Base-by-base conservation (phyloP, 176 grass and related monocot genomes). In the Ensete ventricosum region DNA sequence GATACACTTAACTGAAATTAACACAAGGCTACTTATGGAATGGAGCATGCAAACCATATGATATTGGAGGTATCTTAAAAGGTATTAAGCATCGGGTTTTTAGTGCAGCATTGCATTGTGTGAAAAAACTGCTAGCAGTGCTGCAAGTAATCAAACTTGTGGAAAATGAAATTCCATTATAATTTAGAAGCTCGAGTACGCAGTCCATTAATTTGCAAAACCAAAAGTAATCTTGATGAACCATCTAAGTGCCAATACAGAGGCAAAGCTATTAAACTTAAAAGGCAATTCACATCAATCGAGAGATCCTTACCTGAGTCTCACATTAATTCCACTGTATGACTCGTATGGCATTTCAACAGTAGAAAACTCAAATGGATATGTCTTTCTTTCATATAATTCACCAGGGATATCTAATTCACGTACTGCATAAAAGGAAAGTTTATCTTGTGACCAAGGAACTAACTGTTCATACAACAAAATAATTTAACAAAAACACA, bases 321-420 rank as follows among this genome's bases (percentile, higher is more conserved):
- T 88, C 54, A 93, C 94, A 87, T 98, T 93, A 9, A 88, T 85
- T 50, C 94, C 94, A 52, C 78, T 89, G 60, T 93, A 98, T 60
- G 94, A 89, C 74, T 98, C 94, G 52, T 98, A 93, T 34, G 90
- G 94, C 94, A 98, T 98, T 82, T 98, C 94, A 89, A 93, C 90
- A 74, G 90, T 84, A 81, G 94, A 84, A 73, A 98, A 93, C 69
- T 98, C 94, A 77, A 98, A 93, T 60, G 90, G 88, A 54, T 89
- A 98, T 76, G 86, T 82, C 76, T 93, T 98, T 64, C 85, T 85
- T 87, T 98, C 94, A 85, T 91, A 97, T 20, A 97, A 83, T 73
- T 97, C 90, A 70, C 94, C 94, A 82, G 90, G 85, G 71, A 97
- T 59, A 60, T 97, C 94, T 82, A 97, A 85, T 50, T 93, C 90